Evolutionary conservation across 1,284 basidiomycete species (phyloP), one percentile per base, ranked within the genome.

Genomic region (Cryptococcus sp.): DNA sequence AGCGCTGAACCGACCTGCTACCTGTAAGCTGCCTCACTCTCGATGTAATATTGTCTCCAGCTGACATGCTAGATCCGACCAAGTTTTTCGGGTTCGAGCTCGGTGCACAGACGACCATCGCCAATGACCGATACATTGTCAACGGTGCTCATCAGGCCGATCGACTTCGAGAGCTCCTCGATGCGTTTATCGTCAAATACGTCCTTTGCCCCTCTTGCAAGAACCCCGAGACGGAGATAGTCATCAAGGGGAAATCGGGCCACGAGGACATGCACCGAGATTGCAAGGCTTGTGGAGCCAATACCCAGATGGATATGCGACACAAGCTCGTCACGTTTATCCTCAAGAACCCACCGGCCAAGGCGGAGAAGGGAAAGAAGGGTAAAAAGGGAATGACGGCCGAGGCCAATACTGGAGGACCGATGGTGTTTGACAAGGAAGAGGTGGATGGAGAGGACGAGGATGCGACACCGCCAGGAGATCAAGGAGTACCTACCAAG

Each of bases 41-140:
- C 4, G 16, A 1, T n/a, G n/a, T 36, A 31, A 19, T 21, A 34
- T 21, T 10, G n/a, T 24, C 5, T 26, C 18, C 19, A 2, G 39
- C 56, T 56, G 35, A 61, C 40, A 33, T 23, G 35, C 10, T 59
- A 79, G 94, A 97, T 72, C 87, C 94, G 47, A 97, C 93, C 74
- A 99, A 99, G 77, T 99, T 93, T 80, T 98, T 99, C 65, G 95
- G 95, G 36, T 94, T 87, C 72, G 95, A 99, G 75, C 85, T 98
- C 52, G 95, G 95, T 57, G 95, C 95, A 25, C 94, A 98, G 75
- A 95, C 93, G 38, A 85, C 92, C 23, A 86, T 91, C 71, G 92
- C 97, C 72, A 89, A 86, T 66, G 95, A 99, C 64, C 83, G 93
- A 37, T 99, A 95, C 79, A 97, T 99, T 60, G 93, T 98, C 74